Base-by-base conservation (phyloP, 768 basidiomycete genomes). In the Lactarius evosmus region DNA sequence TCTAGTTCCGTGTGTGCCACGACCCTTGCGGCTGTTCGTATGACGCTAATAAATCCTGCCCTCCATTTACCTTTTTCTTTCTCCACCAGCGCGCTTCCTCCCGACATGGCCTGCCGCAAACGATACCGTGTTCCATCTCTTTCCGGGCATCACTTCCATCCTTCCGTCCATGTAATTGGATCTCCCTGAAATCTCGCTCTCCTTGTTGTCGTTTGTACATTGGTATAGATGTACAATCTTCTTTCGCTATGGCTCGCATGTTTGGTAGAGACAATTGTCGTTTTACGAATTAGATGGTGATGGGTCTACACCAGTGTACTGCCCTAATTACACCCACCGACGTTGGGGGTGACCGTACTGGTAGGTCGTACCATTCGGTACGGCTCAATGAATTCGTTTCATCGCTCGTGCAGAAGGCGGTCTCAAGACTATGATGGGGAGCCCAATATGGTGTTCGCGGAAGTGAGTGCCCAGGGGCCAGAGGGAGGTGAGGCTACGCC, bases 21-120 rank as follows among this genome's bases (percentile, higher is more conserved):
- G 44, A 25, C 22, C n/a, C 22, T 12, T 22, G 22, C 12, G n/a
- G 25, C 22, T 5, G 4, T 4, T 5, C 25, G 46, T 5, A 49
- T 25, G 46, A 49, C 25, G 25, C 46, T 49, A 14, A 27, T 49
- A n/a, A n/a, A n/a, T 19, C 12, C 32, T 49, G 1, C n/a, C 22
- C 44, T 46, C 4, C 44, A 4, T 14, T 16, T 46, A 3, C n/a
- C 2, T 46, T 27, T 34, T 36, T 40, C 7, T 30, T 40, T 63
- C 41, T 22, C 25, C 14, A 27, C 46, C 56, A 63, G 58, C 57
- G 7, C 41, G 44, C 5, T 63, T 63, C 44, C 58, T 63, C 9
- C 62, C 62, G 6, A 59, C 62, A 55, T 59, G 59, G 34, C 46
- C 12, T 22, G 46, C 22, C 22, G 2, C 22, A 46, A 25, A 25